phyloP scores from a whole-genome alignment of 2,329 filamentous ascomycete genomes.

The Ceratocystis destructans region DNA sequence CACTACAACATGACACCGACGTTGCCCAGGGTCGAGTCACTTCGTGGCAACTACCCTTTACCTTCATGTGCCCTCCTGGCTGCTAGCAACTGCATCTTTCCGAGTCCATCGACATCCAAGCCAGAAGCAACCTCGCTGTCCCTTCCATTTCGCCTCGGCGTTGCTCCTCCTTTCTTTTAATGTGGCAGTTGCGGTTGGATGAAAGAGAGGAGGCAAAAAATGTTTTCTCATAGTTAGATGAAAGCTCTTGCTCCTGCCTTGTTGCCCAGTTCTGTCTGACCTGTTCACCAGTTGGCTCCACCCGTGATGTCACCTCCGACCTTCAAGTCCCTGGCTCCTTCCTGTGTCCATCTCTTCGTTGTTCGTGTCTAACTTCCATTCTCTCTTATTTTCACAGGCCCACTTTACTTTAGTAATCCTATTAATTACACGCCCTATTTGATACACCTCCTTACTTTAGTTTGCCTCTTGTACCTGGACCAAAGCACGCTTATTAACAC shows the following conservation, averaged over 20 bases:
- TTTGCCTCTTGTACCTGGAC: conserved; percentile 2
- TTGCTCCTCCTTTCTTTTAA: not conserved
- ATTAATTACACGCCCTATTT: not conserved
- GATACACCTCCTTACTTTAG: not conserved
- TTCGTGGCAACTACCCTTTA: not conserved
- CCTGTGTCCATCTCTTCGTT: not conserved
- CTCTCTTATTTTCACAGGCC: not conserved
- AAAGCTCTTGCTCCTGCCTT: not conserved
- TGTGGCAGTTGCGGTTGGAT: not conserved
- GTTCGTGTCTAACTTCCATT: not conserved
- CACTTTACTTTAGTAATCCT: not conserved
- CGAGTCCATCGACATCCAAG: not conserved
- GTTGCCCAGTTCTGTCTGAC: not conserved
- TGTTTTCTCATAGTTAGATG: not conserved
- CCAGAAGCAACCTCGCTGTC: not conserved
- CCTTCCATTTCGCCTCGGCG: conserved; percentile 2
- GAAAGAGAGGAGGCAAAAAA: too few relatives aligned
- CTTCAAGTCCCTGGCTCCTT: conserved; percentile 3
- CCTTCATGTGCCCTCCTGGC: not conserved
- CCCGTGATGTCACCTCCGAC: not conserved
- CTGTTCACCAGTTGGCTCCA: not conserved
- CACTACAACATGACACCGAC: not conserved
- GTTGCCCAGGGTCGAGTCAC: not conserved
- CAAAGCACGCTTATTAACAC: not conserved
- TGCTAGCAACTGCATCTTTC: not conserved